Percentiles rank a stretch among this genome's conserved stretches.
phyloP scores from a whole-genome alignment of 805 yeast genomes.

The Schwanniomyces polymorphus region DNA sequence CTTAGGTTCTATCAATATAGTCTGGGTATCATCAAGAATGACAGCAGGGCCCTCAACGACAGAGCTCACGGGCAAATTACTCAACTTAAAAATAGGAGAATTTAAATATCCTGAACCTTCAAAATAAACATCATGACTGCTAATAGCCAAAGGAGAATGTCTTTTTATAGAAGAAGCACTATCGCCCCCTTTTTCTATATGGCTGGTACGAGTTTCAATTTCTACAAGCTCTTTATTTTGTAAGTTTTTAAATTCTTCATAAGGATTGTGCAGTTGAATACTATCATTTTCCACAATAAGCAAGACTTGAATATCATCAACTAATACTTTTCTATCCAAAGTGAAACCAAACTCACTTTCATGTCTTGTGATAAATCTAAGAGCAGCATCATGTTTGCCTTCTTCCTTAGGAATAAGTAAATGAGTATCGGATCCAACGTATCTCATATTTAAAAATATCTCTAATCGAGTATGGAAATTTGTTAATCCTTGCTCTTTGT shows the following conservation, averaged over 20 bases:
- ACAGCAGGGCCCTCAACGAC: slow-evolving; percentile 19
- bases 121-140: slow-evolving; percentile 21
- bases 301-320: slow-evolving; percentile 38
- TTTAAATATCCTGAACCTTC: slow-evolving; percentile 30
- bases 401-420: slow-evolving; percentile 57
- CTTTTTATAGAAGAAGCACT: too few species aligned
- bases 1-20: slow-evolving; percentile 31
- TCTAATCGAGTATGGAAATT: slow-evolving; percentile 52
- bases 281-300: slow-evolving; percentile 63
- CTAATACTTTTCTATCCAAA: slow-evolving; percentile 32
- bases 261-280: slow-evolving; percentile 52
- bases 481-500: slow-evolving; percentile 49
- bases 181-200: too few species aligned
- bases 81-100: slow-evolving; percentile 21
- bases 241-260: slow-evolving; percentile 29
- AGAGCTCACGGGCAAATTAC: slow-evolving; percentile 19
- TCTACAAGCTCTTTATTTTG: slow-evolving; percentile 8
- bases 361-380: slow-evolving; percentile 27
- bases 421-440: slow-evolving; percentile 87
- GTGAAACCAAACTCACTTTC: slow-evolving; percentile 36
- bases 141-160: too few species aligned
- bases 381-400: slow-evolving; percentile 21
- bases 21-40: slow-evolving; percentile 31
- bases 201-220: neutral
- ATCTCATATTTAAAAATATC: slow-evolving; percentile 72